phyloP scores from a whole-genome alignment of 257 asterid species.

The Jasminum sambac region DNA sequence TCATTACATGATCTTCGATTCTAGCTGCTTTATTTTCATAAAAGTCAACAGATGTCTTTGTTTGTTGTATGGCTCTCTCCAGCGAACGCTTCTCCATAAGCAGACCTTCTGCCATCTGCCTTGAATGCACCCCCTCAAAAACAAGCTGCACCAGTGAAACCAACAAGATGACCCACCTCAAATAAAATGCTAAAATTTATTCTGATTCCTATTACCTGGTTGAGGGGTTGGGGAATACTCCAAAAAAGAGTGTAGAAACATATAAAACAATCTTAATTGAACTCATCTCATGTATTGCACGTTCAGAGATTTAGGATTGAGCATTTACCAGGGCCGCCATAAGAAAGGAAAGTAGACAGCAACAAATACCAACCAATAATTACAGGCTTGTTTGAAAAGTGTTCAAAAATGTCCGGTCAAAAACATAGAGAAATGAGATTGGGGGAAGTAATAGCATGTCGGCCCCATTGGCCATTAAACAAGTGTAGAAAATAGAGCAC shows the following conservation, averaged over 20 bases:
- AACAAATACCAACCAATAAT: background rate
- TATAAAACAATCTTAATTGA: background rate
- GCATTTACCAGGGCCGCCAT: background rate
- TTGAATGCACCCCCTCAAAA: constrained; percentile 76
- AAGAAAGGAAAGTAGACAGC: too few relatives aligned
- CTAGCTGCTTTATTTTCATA: constrained; percentile 64
- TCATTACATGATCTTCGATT: constrained; percentile 84
- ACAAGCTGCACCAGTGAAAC: constrained; percentile 66
- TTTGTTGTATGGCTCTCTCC: constrained; percentile 65
- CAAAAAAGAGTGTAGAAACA: background rate
- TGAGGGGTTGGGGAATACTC: background rate
- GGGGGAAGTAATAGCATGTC: too few relatives aligned
- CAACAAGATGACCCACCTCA: constrained; percentile 14
- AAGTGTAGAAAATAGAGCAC: too few relatives aligned
- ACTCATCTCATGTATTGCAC: background rate
- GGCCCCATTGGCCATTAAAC: too few relatives aligned
- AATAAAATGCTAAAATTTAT: constrained; percentile 2
- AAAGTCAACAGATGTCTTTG: constrained; percentile 57
- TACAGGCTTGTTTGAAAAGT: too few relatives aligned
- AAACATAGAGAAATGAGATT: too few relatives aligned
- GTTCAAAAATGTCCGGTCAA: too few relatives aligned
- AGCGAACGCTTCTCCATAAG: constrained; percentile 60
- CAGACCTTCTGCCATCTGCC: constrained; percentile 61
- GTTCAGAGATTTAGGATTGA: background rate
- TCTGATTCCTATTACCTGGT: background rate